phyloP scores from a whole-genome alignment of 768 basidiomycete species.

The Terana coerulea region DNA sequence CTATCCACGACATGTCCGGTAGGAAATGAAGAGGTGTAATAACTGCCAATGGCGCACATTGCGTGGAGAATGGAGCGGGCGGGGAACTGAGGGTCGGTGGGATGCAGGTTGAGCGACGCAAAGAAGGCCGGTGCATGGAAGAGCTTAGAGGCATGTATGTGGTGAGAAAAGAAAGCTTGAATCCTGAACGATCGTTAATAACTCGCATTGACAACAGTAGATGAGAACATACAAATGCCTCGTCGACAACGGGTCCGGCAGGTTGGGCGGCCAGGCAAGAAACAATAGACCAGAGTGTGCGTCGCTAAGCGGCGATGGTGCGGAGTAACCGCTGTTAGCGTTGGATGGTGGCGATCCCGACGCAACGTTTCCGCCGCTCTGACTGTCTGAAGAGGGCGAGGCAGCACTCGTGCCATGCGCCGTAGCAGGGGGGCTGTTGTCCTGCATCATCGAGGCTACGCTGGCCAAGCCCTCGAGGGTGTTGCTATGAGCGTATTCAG shows the following conservation, averaged over 20 bases:
- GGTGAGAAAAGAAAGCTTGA: conserved; percentile 75
- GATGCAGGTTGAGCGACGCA: conserved; percentile 57
- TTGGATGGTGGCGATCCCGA: background rate
- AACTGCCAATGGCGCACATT: conserved; percentile 75
- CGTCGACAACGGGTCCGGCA: conserved; percentile 58
- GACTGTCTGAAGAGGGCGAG: background rate
- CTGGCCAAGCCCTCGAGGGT: conserved; percentile 13
- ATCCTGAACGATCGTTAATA: conserved; percentile 42
- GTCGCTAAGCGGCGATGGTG: background rate
- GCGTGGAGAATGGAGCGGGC: conserved; percentile 70
- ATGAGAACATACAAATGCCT: conserved; percentile 67
- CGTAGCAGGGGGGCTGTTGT: background rate
- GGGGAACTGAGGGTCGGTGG: conserved; percentile 73
- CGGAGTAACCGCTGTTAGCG: background rate
- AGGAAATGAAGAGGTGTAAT: conserved; percentile 36
- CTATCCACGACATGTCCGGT: background rate
- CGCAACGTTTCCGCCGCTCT: background rate
- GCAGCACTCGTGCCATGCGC: background rate
- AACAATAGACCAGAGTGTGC: conserved; percentile 21
- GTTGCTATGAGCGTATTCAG: background rate
- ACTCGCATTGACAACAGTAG: too few relatives aligned
- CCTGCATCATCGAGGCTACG: conserved; percentile 4
- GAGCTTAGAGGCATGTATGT: conserved; percentile 68
- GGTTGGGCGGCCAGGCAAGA: conserved; percentile 51
- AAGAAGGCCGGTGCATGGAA: conserved; percentile 68